Conservation (phyloP, 345 rosid genomes). For the Pistacia vera region DNA sequence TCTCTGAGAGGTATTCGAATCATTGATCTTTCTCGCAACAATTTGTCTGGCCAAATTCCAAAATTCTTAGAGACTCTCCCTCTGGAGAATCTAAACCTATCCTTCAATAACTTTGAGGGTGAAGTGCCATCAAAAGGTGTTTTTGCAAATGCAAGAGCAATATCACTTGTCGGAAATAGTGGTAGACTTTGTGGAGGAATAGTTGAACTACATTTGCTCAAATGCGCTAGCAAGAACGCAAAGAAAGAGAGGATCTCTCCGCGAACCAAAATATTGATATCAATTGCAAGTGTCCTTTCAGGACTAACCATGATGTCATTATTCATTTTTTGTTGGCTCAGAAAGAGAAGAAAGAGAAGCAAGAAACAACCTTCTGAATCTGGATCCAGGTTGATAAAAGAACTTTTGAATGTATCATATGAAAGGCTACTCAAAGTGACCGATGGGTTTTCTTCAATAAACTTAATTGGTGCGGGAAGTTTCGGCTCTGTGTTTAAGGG, state of each 20-base stretch:
- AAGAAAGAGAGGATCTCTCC: background rate
- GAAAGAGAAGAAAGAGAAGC: background rate
- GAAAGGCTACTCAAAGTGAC: constrained; percentile 11
- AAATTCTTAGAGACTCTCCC: background rate
- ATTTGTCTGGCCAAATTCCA: constrained; percentile 25
- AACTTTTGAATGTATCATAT: background rate
- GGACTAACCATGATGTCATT: background rate
- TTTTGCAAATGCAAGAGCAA: constrained; percentile 22
- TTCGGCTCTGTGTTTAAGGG: background rate
- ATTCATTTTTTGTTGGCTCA: constrained; percentile 1
- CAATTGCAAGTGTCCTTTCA: background rate
- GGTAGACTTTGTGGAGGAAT: constrained; percentile 28
- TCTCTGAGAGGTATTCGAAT: background rate
- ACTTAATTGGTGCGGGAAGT: background rate
- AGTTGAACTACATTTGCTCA: background rate
- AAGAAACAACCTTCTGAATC: background rate
- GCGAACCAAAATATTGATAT: constrained; percentile 9
- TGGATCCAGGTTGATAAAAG: background rate
- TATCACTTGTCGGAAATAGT: constrained; percentile 21
- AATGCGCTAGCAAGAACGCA: constrained; percentile 2
- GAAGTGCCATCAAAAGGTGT: constrained; percentile 26
- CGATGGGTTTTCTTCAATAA: constrained; percentile 11
- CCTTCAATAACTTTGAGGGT: constrained; percentile 27
- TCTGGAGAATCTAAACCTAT: constrained; percentile 24
- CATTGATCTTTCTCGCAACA: background rate